These are phyloP conservation scores for Pseudogymnoascus sp. DNA, from an alignment of 2,329 filamentous ascomycete species.

Conservation along the genomic window DNA sequence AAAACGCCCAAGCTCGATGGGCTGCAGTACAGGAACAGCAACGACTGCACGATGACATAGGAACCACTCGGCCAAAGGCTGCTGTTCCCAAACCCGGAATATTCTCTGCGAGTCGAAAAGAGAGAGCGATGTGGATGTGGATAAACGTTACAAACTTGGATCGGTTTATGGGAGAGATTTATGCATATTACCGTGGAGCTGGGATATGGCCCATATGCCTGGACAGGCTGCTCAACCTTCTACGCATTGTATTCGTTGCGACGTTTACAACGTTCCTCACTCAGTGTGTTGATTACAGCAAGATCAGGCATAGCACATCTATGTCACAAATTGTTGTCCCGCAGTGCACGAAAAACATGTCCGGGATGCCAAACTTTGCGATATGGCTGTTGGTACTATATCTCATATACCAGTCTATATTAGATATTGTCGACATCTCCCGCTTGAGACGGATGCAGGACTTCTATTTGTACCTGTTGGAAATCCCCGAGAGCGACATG, in stretches of 20 bases:
- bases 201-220: conserved; percentile 65
- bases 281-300: conserved; percentile 61
- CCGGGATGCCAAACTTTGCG: conserved; percentile 30
- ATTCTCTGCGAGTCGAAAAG: conserved; percentile 47
- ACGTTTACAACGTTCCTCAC: conserved; percentile 61
- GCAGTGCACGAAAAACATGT: conserved; percentile 45
- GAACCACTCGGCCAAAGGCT: background rate
- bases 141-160: conserved; percentile 65
- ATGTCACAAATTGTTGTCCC: conserved; percentile 47
- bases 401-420: conserved; percentile 54
- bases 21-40: conserved; percentile 47
- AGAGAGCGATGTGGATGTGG: conserved; percentile 67
- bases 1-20: conserved; percentile 43
- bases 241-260: conserved; percentile 61
- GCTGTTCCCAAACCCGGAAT: conserved; percentile 43
- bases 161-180: conserved; percentile 61
- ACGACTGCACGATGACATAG: conserved; percentile 36
- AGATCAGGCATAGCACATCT: conserved; percentile 47
- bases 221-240: conserved; percentile 46
- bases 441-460: conserved; percentile 58
- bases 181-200: conserved; percentile 59
- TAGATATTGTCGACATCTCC: conserved; percentile 50
- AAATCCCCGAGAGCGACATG: conserved; percentile 62
- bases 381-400: conserved; percentile 59
- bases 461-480: conserved; percentile 62